Evolutionary conservation across 2,329 filamentous ascomycete species (phyloP), one percentile per base, ranked within the genome.

Genomic region (Alternaria gaisen): DNA sequence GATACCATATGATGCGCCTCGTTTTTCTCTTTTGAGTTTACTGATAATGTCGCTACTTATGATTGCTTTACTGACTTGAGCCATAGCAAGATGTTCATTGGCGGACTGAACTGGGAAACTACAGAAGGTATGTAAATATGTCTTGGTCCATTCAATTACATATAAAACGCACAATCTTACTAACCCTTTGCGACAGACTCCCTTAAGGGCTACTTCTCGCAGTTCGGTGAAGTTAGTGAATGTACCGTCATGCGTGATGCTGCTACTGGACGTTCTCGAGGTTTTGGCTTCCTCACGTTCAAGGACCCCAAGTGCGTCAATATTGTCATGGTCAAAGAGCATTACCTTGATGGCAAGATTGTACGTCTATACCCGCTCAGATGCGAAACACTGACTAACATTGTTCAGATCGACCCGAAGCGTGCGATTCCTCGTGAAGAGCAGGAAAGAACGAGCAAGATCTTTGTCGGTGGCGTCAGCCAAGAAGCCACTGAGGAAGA

Each of bases 221-320:
- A 98, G 72, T 99, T 97, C 77, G 95, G 95, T 62, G 95, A 99
- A 78, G 95, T 99, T 44, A 87, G 94, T 30, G 95, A 99, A 82
- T 98, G 95, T 79, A 99, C 95, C 16, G 95, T 99, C n/a, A 99
- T 99, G 95, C 88, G 95, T 67, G 95, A 99, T 80, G 94, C 93
- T 63, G 91, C 92, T 51, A 97, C 93, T 10, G 95, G 95, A 43
- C 90, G 95, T 65, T 98, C 95, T 30, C 89, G 95, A 80, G 95
- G 95, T 24, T 99, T 99, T 72, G 95, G 95, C 30, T 99, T 99
- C 81, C 85, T 99, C 64, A 99, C 95, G 0, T 99, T 99, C 85
- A 96, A 92, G 77, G 95, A 99, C 75, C 91, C 95, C 48, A 97
- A 97, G 83, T 97, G 93, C 4, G 95, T 99, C 68, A 99, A 99